Evolutionary conservation across 805 yeast genomes (phyloP), one percentile per base, ranked within the genome.

Genomic region (Saccharomycopsis capsularis): DNA sequence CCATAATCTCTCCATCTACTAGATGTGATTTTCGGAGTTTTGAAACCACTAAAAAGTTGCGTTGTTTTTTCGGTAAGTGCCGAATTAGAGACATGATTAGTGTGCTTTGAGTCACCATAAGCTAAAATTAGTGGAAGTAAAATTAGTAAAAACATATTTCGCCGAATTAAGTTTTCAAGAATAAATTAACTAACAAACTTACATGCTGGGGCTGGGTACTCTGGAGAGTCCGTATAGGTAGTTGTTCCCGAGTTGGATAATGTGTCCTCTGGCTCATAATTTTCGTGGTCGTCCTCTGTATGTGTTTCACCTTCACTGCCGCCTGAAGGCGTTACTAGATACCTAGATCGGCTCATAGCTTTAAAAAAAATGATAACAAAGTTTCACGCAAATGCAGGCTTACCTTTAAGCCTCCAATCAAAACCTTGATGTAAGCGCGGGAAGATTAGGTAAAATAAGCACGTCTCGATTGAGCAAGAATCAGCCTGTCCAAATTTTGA

Each of bases 31-130:
- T 88, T 87, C 52, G 95, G 95, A 60, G 87, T 86, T 67, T 89
- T 96, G 95, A 89, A 89, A 47, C 96, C 96, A 54, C 96, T 96
- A 59, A 85, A 89, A 2, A 95, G 95, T 67, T 78, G 75, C 5
- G 79, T 57, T 39, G 64, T 61, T 47, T 57, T 50, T 11, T 60
- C 66, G 6, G 63, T 61, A 24, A 62, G 46, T 6, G 66, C 65
- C 7, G 52, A 49, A 21, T 23, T 32, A 4, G 40, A 13, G n/a
- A 18, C 19, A 13, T 34, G 38, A 9, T 34, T 9, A 34, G 18
- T 6, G 6, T 16, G 15, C n/a, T 34, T 34, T 11, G 5, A 9
- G n/a, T n/a, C 18, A 9, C n/a, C 38, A 34, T 11, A 34, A 11
- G 38, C 38, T 34, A 29, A 29, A 29, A 13, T 9, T 9, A 29